These are phyloP conservation scores for Mychonastes homosphaera DNA, from an alignment of 139 green algal genomes.

Conservation along the genomic window DNA sequence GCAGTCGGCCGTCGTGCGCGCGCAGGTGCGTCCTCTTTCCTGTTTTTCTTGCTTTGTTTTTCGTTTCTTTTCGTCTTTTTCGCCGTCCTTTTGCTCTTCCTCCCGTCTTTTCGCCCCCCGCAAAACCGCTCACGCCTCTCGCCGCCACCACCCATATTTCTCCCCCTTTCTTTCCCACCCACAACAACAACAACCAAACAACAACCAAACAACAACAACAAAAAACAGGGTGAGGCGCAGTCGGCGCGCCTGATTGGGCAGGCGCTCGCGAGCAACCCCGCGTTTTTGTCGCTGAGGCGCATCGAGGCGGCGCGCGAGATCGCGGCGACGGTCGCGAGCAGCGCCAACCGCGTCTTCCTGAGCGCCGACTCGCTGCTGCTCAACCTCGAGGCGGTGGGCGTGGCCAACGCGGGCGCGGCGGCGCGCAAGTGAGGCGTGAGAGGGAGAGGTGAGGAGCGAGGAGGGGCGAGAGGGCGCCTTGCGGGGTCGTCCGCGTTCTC, in stretches of 20 bases:
- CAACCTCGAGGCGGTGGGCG: conserved; percentile 76
- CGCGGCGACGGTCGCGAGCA: conserved; percentile 66
- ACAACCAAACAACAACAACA: background rate
- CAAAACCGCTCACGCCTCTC: no score
- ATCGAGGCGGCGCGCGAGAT: conserved; percentile 83
- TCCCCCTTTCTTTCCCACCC: no score
- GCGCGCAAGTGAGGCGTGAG: no score
- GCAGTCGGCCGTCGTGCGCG: conserved; percentile 78
- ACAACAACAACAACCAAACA: no score
- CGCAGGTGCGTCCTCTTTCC: no score
- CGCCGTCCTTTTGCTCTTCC: background rate
- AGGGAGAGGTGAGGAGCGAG: no score
- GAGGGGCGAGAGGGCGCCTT: no score
- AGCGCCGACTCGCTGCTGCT: conserved; percentile 84
- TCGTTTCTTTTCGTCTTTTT: background rate
- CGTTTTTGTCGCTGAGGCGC: conserved; percentile 76
- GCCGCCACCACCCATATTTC: no score
- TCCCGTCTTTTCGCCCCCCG: no score
- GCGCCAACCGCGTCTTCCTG: conserved; percentile 86
- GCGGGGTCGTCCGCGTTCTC: no score
- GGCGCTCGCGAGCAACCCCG: conserved; percentile 77
- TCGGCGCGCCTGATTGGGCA: conserved; percentile 89
- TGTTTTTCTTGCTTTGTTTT: background rate
- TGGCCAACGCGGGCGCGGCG: no score
- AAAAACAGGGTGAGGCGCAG: conserved; percentile 41